These are phyloP conservation scores for Panaeolus cyanescens DNA, from an alignment of 768 basidiomycete genomes.

Conservation along the genomic window DNA sequence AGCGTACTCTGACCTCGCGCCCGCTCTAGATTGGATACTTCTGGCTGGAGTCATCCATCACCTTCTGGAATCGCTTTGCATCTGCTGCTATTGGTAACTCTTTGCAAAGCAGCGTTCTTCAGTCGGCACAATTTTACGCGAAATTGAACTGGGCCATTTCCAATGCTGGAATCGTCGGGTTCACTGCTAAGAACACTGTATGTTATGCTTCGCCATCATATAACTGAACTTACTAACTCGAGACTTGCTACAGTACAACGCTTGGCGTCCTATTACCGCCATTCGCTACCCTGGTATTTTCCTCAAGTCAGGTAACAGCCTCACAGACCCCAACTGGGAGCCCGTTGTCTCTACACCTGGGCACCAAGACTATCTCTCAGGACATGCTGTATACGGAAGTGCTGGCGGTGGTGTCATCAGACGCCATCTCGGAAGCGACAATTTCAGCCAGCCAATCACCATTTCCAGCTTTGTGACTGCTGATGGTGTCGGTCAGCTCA, in stretches of 20 bases:
- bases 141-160: neutral
- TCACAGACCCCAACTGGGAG: constrained; percentile 3
- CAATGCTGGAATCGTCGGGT: neutral
- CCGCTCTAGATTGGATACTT: neutral
- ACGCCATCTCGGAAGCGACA: neutral
- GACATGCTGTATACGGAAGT: neutral
- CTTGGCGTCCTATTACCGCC: constrained; percentile 8
- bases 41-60: constrained; percentile 5
- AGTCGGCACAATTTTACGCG: neutral
- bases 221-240: neutral
- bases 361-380: constrained; percentile 7
- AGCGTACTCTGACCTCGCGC: neutral
- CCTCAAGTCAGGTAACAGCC: constrained; percentile 2
- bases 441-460: neutral
- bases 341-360: constrained; percentile 3
- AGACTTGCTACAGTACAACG: neutral
- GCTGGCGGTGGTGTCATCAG: neutral
- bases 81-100: neutral
- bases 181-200: neutral
- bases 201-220: neutral
- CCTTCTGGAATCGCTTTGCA: constrained; percentile 3
- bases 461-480: neutral
- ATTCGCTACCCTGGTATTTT: neutral
- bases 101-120: neutral
- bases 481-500: neutral